A percentile compares a stretch with the other conserved stretches of the same genome.
These are phyloP conservation scores for Acanthamoeba lenticulata DNA, from an alignment of 208 protist species.

Conservation along the genomic window DNA sequence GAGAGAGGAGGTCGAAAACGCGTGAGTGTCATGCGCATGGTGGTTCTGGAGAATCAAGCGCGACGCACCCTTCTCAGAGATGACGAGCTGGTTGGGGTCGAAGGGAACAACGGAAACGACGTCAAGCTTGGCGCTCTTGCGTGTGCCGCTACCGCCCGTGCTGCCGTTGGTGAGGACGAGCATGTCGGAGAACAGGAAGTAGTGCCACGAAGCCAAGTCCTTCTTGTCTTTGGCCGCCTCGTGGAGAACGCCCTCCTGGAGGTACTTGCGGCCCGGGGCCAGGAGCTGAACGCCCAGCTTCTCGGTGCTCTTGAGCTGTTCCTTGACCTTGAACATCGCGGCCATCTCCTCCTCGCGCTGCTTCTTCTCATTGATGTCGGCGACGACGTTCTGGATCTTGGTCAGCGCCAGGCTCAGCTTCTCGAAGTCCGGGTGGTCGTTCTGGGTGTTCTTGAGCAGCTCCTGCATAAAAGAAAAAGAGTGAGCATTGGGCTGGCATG, in stretches of 20 bases:
- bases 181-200: constrained; percentile 13
- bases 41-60: neutral
- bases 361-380: neutral
- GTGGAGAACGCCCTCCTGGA: neutral
- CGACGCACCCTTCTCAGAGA: neutral
- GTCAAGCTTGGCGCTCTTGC: no score
- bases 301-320: neutral
- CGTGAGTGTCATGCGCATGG: no score
- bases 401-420: neutral
- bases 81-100: no score
- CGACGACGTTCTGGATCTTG: constrained; percentile 58
- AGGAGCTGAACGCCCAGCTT: neutral
- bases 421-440: neutral
- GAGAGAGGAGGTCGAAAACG: no score
- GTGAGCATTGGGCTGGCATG: neutral
- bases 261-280: neutral
- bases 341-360: constrained; percentile 36
- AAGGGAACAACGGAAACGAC: no score
- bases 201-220: neutral
- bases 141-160: neutral
- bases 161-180: neutral
- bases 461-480: constrained; percentile 6
- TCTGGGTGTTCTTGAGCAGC: constrained; percentile 20
- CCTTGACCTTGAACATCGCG: neutral
- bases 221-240: neutral